Evolutionary conservation across 805 yeast genomes (phyloP), one percentile per base, ranked within the genome.

Genomic region (Yamadazyma sp.): DNA sequence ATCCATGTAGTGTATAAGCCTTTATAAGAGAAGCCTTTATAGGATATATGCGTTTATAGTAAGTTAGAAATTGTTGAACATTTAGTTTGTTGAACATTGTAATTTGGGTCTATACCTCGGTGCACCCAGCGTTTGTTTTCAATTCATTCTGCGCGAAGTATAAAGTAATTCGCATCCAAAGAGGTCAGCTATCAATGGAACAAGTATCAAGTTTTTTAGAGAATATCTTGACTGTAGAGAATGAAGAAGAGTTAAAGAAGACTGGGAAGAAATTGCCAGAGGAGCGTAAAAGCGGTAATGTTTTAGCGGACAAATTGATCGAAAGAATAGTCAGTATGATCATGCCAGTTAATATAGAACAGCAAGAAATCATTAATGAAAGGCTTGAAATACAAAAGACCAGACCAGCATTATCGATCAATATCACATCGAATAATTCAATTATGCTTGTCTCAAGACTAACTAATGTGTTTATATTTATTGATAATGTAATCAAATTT

Each of bases 241-340:
- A 35, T 39, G 48, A 33, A 23, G 33, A 32, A 16, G 36, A 25
- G 11, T n/a, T 12, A 27, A 23, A 27, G n/a, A 15, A n/a, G 27
- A 29, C 5, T 22, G 17, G 9, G 23, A 27, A 31, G 36, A 24
- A 26, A 30, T n/a, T 5, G 17, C n/a, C 3, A 23, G 21, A 27
- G 10, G 12, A 17, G 22, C 25, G 15, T 33, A 20, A 17, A 19
- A 18, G 31, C 12, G 35, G 32, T 31, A 36, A 42, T 5, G n/a
- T 44, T 2, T 26, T 83, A 51, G 70, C 85, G 0, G 95, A 86
- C 46, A 80, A 80, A 36, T 57, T 86, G 36, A 73, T 86, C 45
- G 95, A 87, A 49, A 74, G 79, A 49, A 62, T 86, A 32, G 60
- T 86, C 6, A 65, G 78, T 15, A 76, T 85, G 80, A 82, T 88